phyloP scores from a whole-genome alignment of 2,329 filamentous ascomycete genomes.

The Lasiodiplodia theobromae region DNA sequence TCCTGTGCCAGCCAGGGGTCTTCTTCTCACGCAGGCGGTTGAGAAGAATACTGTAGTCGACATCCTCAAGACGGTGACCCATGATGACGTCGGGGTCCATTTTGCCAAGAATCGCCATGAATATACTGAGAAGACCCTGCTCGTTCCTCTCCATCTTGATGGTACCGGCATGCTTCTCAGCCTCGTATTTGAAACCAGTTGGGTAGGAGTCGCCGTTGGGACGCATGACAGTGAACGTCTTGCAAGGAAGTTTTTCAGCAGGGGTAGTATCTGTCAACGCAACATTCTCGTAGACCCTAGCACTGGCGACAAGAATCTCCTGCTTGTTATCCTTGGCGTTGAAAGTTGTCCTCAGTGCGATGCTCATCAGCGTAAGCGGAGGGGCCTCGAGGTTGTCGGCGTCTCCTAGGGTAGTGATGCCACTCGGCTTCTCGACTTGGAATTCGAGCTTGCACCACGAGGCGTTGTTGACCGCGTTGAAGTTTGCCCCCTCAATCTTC shows the following conservation, averaged over 20 bases:
- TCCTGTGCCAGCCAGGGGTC: constrained; percentile 91
- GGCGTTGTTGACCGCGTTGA: constrained; percentile 83
- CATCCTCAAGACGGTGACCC: constrained; percentile 95
- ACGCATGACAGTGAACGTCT: constrained; percentile 90
- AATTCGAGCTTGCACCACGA: constrained; percentile 98
- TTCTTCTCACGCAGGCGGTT: constrained; percentile 89
- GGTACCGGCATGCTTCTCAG: constrained; percentile 75
- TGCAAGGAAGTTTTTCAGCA: constrained; percentile 85
- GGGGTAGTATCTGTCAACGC: constrained; percentile 86
- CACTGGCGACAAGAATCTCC: constrained; percentile 90
- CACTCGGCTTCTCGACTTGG: constrained; percentile 77
- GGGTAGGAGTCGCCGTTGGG: constrained; percentile 80
- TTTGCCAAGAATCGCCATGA: constrained; percentile 85
- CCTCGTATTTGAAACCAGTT: constrained; percentile 82
- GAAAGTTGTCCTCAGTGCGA: constrained; percentile 85
- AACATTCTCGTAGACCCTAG: constrained; percentile 90
- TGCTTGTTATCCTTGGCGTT: constrained; percentile 95
- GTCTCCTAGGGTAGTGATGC: constrained; percentile 75
- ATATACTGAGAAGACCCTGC: constrained; percentile 82
- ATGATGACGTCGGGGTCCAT: constrained; percentile 93
- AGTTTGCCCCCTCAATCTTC: constrained; percentile 85
- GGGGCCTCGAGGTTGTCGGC: constrained; percentile 83
- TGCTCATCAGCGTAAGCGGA: constrained; percentile 93
- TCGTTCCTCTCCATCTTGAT: constrained; percentile 86
- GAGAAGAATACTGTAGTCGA: constrained; percentile 90